Evolutionary conservation across 2,329 filamentous ascomycete genomes (phyloP).

Genomic region (Paracorniculantispora psalliotae): DNA sequence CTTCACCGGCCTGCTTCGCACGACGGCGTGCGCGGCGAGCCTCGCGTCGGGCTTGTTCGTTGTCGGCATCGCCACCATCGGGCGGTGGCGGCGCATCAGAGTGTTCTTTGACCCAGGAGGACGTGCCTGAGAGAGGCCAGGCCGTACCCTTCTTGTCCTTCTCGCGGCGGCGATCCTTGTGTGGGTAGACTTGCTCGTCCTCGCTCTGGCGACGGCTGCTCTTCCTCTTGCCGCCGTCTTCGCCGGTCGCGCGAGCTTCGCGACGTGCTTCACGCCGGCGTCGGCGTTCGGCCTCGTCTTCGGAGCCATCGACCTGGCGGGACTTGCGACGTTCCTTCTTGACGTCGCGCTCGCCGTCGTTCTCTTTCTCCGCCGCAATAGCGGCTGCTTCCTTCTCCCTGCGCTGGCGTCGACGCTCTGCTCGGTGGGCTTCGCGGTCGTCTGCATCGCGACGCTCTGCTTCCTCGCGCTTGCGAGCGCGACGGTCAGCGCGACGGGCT

Average conservation of each 20-base stretch:
- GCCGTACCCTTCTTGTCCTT: constrained; percentile 32
- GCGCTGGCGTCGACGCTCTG: constrained; percentile 45
- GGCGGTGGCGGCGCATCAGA: constrained; percentile 58
- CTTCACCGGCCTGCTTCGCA: constrained; percentile 34
- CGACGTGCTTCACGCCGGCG: constrained; percentile 50
- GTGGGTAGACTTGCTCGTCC: constrained; percentile 42
- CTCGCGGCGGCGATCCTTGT: constrained; percentile 34
- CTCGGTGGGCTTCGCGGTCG: constrained; percentile 43
- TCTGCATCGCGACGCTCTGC: constrained; percentile 45
- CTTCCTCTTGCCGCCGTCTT: constrained; percentile 29
- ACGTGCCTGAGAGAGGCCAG: constrained; percentile 61
- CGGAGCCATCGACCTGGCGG: constrained; percentile 36
- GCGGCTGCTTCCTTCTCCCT: constrained; percentile 44
- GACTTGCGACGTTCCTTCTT: constrained; percentile 48
- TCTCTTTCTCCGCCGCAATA: constrained; percentile 37
- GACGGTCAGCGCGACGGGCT: constrained; percentile 50
- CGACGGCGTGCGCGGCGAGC: constrained; percentile 42
- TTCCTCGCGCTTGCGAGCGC: constrained; percentile 45
- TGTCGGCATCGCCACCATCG: constrained; percentile 36
- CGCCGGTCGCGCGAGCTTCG: constrained; percentile 37
- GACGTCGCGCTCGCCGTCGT: constrained; percentile 41
- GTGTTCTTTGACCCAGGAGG: constrained; percentile 62
- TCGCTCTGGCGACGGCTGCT: constrained; percentile 37
- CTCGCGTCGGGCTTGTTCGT: constrained; percentile 47
- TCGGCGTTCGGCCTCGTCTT: constrained; percentile 50